phyloP scores from a whole-genome alignment of 768 basidiomycete species.

The Zangia roseola region DNA sequence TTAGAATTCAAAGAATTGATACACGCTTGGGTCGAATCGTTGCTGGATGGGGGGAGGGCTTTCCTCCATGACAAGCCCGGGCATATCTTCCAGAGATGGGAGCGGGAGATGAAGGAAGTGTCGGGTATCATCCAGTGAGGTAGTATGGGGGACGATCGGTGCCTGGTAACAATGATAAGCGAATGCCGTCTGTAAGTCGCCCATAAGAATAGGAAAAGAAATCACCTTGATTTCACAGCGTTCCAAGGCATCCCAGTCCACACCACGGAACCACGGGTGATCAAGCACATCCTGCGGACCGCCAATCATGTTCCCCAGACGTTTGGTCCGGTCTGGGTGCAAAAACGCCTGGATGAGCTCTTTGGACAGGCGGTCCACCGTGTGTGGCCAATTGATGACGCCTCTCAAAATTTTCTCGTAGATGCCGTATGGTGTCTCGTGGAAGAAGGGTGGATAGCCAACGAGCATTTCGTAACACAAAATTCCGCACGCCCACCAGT shows the following conservation, averaged over 20 bases:
- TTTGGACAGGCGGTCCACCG: conserved; percentile 85
- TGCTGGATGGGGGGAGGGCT: conserved; percentile 55
- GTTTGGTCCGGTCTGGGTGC: conserved; percentile 87
- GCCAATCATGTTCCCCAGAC: conserved; percentile 90
- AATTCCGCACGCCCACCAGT: conserved; percentile 99
- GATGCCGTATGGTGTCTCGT: conserved; percentile 96
- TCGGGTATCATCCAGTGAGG: conserved; percentile 79
- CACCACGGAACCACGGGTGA: conserved; percentile 94
- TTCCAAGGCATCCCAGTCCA: conserved; percentile 88
- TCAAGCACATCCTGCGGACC: conserved; percentile 89
- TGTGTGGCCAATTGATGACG: conserved; percentile 86
- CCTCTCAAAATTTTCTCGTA: conserved; percentile 96
- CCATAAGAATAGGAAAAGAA: conserved; percentile 11
- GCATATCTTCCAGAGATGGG: conserved; percentile 77
- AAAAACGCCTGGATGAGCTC: conserved; percentile 88
- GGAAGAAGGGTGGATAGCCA: conserved; percentile 98
- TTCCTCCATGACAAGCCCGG: conserved; percentile 70
- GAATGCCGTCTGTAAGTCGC: conserved; percentile 1
- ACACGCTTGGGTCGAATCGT: conserved; percentile 63
- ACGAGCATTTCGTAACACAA: conserved; percentile 99
- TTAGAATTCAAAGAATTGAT: conserved; percentile 78
- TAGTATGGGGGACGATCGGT: conserved; percentile 81
- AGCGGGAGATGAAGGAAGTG: conserved; percentile 81
- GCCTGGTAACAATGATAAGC: conserved; percentile 46
- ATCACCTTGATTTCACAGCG: conserved; percentile 81